phyloP scores from a whole-genome alignment of 1,139 yeast species.

The Kluyveromyces sp. region DNA sequence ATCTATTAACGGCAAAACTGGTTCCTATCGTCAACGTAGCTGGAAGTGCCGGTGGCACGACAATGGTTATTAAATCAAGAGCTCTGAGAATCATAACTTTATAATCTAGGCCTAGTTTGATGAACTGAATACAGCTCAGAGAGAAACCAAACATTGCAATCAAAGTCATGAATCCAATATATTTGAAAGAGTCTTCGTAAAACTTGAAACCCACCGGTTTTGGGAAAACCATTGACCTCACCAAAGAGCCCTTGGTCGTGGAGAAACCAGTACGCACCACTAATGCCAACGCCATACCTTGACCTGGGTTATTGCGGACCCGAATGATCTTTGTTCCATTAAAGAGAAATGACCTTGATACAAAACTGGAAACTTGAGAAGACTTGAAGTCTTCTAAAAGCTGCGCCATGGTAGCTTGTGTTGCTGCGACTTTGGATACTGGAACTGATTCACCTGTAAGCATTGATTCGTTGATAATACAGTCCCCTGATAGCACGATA shows the following conservation, averaged over 20 bases:
- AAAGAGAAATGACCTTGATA: constrained; percentile 71
- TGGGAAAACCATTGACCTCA: constrained; percentile 94
- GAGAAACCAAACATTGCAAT: constrained; percentile 82
- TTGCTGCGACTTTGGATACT: constrained; percentile 70
- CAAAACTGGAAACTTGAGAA: constrained; percentile 52
- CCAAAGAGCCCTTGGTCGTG: constrained; percentile 92
- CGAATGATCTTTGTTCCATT: constrained; percentile 86
- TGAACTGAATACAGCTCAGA: constrained; percentile 75
- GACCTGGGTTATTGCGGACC: constrained; percentile 53
- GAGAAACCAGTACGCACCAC: constrained; percentile 87
- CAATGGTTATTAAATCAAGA: constrained; percentile 87
- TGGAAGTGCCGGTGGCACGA: constrained; percentile 97
- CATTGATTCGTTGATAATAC: constrained; percentile 92
- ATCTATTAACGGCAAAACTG: constrained; percentile 75
- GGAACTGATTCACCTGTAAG: constrained; percentile 98
- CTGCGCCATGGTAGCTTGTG: constrained; percentile 50
- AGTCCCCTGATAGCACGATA: constrained; percentile 78
- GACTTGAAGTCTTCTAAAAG: constrained; percentile 47
- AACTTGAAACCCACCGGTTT: constrained; percentile 91
- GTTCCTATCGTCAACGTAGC: constrained; percentile 96
- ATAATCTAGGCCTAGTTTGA: constrained; percentile 64
- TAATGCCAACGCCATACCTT: constrained; percentile 65
- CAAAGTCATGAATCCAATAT: constrained; percentile 87
- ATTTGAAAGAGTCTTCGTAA: constrained; percentile 87
- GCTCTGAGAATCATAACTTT: constrained; percentile 77